These are phyloP conservation scores for Nicotiana otophora DNA, from an alignment of 257 asterid species.

Conservation along the genomic window DNA sequence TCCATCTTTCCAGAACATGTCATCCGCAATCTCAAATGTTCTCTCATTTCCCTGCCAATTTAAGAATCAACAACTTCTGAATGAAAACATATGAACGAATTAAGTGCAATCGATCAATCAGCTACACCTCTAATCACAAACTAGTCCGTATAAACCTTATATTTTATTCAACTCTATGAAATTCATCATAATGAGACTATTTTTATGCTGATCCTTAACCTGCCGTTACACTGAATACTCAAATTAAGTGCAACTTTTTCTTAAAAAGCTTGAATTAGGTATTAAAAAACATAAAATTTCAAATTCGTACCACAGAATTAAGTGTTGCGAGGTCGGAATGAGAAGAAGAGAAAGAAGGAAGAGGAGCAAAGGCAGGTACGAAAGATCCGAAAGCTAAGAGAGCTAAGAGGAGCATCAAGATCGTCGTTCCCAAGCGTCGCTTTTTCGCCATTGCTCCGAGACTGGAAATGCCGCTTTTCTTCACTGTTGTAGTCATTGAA, in stretches of 20 bases:
- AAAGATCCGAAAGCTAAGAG: conserved; percentile 40
- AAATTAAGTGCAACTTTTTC: not conserved
- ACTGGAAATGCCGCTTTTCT: not conserved
- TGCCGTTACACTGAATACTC: not conserved
- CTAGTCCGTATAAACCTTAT: not conserved
- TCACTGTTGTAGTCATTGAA: not conserved
- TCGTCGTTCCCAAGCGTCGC: conserved; percentile 21
- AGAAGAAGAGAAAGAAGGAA: conserved; percentile 42
- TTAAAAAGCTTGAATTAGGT: not conserved
- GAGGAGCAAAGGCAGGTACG: conserved; percentile 42
- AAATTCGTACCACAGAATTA: not conserved
- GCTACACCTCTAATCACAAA: not conserved
- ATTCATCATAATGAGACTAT: not conserved
- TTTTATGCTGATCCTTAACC: not conserved
- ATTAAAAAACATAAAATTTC: not conserved
- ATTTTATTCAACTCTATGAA: not conserved
- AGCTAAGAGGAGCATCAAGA: conserved; percentile 29
- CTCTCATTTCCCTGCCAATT: conserved; percentile 36
- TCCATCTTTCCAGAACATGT: conserved; percentile 89
- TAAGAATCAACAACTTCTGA: not conserved
- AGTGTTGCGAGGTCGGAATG: conserved; percentile 10
- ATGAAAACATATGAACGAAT: not conserved
- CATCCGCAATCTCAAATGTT: conserved; percentile 66
- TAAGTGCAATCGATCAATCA: not conserved
- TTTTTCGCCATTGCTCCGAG: conserved; percentile 30